phyloP scores from a whole-genome alignment of 768 basidiomycete genomes.

The Calocybe cyanea region DNA sequence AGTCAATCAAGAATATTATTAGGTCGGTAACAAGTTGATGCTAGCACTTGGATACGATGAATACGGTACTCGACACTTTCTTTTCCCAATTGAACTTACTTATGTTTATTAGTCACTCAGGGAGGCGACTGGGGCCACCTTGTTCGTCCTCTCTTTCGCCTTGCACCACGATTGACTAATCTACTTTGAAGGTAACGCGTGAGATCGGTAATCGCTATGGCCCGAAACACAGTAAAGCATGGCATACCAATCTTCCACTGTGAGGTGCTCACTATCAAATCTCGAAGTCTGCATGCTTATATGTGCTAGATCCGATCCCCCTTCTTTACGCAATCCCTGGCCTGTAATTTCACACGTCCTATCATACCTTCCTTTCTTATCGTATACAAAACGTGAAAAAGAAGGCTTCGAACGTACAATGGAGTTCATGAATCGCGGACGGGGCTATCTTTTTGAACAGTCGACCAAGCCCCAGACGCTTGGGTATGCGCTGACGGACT shows the following conservation, averaged over 20 bases:
- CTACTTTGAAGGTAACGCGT: slow-evolving; percentile 20
- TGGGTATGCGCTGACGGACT: slow-evolving; percentile 53
- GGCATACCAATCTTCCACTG: slow-evolving; percentile 45
- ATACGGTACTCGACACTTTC: slow-evolving; percentile 35
- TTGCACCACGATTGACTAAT: too few relatives aligned
- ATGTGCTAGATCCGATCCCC: slow-evolving; percentile 10
- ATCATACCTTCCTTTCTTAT: too few relatives aligned
- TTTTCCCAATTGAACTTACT: neutral
- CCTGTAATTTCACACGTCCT: slow-evolving; percentile 19
- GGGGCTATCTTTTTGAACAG: slow-evolving; percentile 38
- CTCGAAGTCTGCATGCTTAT: slow-evolving; percentile 16
- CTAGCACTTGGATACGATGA: slow-evolving; percentile 42
- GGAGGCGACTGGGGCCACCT: slow-evolving; percentile 46
- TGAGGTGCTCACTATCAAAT: slow-evolving; percentile 12
- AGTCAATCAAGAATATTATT: neutral
- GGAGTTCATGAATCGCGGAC: slow-evolving; percentile 25
- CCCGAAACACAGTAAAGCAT: slow-evolving; percentile 41
- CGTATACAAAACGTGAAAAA: slow-evolving; percentile 25
- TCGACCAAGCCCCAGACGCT: slow-evolving; percentile 49
- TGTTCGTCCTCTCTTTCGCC: slow-evolving; percentile 22
- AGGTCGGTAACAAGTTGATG: slow-evolving; percentile 50
- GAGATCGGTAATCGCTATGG: slow-evolving; percentile 27
- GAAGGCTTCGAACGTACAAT: slow-evolving; percentile 25
- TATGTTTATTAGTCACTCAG: slow-evolving; percentile 40
- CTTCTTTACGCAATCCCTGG: slow-evolving; percentile 22